Evolutionary conservation across 768 basidiomycete species (phyloP).

Genomic region (Holtermannia corniformis): DNA sequence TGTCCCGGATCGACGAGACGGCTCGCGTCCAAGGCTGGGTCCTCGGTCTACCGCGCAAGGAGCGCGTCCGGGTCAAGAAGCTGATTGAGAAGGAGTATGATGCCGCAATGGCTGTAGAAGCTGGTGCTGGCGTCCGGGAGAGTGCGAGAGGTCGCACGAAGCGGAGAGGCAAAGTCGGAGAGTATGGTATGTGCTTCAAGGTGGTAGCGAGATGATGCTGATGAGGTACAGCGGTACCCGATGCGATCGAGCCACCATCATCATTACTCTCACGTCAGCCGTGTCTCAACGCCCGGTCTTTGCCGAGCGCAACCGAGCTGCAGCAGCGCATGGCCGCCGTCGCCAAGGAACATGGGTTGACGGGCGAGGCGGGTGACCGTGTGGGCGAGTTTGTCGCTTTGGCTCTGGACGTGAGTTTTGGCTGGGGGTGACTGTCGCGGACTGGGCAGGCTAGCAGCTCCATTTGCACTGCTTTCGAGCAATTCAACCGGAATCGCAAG

Average conservation of each 20-base stretch:
- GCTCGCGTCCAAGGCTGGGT: constrained; percentile 20
- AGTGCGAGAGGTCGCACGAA: constrained; percentile 15
- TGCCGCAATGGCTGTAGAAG: not conserved
- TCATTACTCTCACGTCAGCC: not conserved
- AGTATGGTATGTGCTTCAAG: not conserved
- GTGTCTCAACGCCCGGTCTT: not conserved
- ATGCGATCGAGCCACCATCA: too few species aligned
- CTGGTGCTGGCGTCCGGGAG: constrained; percentile 12
- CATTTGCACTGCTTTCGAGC: too few species aligned
- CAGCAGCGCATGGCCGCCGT: not conserved
- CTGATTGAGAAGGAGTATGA: not conserved
- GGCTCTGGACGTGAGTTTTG: constrained; percentile 19
- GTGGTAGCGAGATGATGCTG: not conserved
- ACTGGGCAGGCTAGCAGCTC: too few species aligned
- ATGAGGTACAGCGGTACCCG: not conserved
- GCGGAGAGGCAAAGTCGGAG: constrained; percentile 7
- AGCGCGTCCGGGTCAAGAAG: not conserved
- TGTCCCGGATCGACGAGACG: constrained; percentile 24
- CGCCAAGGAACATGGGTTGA: not conserved
- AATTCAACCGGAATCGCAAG: too few species aligned
- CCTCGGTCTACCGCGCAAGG: constrained; percentile 3
- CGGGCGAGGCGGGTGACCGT: not conserved
- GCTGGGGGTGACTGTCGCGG: too few species aligned
- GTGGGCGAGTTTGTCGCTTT: constrained; percentile 33
- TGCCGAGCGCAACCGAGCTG: not conserved